Percentiles rank a stretch among this genome's conserved stretches.
phyloP scores from a whole-genome alignment of 2,329 filamentous ascomycete genomes.

The Aspergillus hiratsukae region DNA sequence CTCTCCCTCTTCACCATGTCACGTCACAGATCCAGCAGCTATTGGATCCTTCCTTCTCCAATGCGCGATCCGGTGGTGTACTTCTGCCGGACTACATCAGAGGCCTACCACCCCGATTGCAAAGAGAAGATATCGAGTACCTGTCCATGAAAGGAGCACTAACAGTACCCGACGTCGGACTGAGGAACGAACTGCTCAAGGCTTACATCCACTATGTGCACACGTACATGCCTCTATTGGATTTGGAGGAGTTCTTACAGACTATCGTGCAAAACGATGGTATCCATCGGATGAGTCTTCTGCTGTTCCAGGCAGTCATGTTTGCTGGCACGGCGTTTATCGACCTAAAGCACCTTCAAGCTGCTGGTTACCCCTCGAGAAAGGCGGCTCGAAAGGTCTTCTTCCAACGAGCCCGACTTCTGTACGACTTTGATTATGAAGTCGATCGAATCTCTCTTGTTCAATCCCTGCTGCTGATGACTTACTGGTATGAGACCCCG shows the following conservation, averaged over 20 bases:
- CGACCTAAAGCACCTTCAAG: slow-evolving; percentile 69
- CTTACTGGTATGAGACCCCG: slow-evolving; percentile 95
- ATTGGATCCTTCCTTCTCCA: slow-evolving; percentile 45
- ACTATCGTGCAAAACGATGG: slow-evolving; percentile 64
- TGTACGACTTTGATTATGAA: slow-evolving; percentile 96
- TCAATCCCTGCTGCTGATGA: slow-evolving; percentile 85
- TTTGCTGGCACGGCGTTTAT: slow-evolving; percentile 88
- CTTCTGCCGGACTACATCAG: slow-evolving; percentile 68
- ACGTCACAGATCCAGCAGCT: slow-evolving; percentile 34
- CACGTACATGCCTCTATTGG: slow-evolving; percentile 87
- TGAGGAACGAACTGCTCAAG: slow-evolving; percentile 77
- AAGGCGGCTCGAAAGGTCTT: slow-evolving; percentile 83
- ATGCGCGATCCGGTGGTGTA: slow-evolving; percentile 42
- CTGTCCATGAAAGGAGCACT: slow-evolving; percentile 80
- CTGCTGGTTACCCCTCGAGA: slow-evolving; percentile 71
- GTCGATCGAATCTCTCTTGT: slow-evolving; percentile 82
- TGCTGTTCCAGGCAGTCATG: slow-evolving; percentile 92
- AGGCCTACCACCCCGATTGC: slow-evolving; percentile 70
- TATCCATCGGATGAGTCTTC: slow-evolving; percentile 68
- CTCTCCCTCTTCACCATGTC: slow-evolving; percentile 33
- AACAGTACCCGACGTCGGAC: slow-evolving; percentile 62
- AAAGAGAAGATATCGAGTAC: slow-evolving; percentile 77
- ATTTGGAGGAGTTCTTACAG: slow-evolving; percentile 56
- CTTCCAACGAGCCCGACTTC: slow-evolving; percentile 80
- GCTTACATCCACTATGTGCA: slow-evolving; percentile 87